These are phyloP conservation scores for Lagenaria siceraria DNA, from an alignment of 306 rosid genomes.

Conservation along the genomic window DNA sequence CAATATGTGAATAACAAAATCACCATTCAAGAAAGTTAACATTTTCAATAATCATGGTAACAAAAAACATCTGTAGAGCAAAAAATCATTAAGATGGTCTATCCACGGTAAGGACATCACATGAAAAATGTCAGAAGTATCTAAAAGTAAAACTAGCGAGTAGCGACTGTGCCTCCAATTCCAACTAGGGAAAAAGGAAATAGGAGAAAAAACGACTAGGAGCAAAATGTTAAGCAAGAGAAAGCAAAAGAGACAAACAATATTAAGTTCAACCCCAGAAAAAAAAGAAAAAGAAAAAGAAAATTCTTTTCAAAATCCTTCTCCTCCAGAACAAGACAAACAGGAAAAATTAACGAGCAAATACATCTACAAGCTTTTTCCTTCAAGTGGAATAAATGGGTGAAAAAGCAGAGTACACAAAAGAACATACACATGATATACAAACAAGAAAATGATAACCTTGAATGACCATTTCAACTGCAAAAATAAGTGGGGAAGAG, in stretches of 20 bases:
- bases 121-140: neutral
- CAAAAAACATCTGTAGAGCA: neutral
- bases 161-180: neutral
- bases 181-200: neutral
- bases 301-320: neutral
- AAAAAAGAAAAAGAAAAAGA: neutral
- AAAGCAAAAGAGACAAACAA: slow-evolving; percentile 2
- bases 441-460: slow-evolving; percentile 1
- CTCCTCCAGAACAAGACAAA: slow-evolving; percentile 5
- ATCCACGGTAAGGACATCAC: neutral
- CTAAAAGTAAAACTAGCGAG: neutral
- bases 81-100: neutral
- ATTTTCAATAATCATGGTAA: neutral
- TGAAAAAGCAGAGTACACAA: neutral
- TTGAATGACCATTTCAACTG: neutral
- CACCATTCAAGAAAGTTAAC: neutral
- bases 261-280: neutral
- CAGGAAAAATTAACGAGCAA: neutral
- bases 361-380: neutral
- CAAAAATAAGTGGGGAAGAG: neutral
- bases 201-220: neutral
- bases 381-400: neutral
- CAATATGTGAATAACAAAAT: neutral
- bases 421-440: neutral
- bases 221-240: neutral